Base-by-base conservation (phyloP, 495 filamentous ascomycete genomes). In the Echria macrotheca region DNA sequence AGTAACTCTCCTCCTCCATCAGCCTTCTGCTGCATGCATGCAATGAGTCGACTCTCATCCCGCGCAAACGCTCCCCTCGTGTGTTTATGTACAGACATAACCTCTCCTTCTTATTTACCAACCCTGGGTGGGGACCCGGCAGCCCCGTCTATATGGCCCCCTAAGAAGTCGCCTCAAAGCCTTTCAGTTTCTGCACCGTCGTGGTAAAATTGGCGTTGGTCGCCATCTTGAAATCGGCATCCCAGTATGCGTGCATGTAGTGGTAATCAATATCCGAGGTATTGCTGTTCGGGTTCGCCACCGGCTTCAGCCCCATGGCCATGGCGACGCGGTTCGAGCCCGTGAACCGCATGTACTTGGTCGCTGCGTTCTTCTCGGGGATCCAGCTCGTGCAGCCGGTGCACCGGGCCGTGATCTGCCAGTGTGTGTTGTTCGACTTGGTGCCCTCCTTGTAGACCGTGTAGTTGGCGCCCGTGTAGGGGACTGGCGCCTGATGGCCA, bases 391-490 rank as follows among this genome's bases (percentile, higher is more conserved):
- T 69, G 61, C 70, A 72, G 6, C 71, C 71, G 15, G 55, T 59
- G 56, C 70, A 73, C 36, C 65, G 61, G 21, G 66, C 65, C 4
- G 68, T 71, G 46, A 69, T 50, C 35, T 73, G 70, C 70, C 68
- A 73, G 52, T 73, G 71, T 1, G 70, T 72, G 18, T 54, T 42
- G 59, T 73, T 75, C 50, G 40, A 53, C 49, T 64, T 65, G 38
- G 63, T 68, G 7, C 61, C 64, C 12, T 57, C 60, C 49, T 50
- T 60, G 47, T 69, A 61, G 5, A 72, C 9, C 9, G 66, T 62
- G 50, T 62, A 49, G 10, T 53, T 41, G 4, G 67, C 60, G 42
- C 56, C 60, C 5, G 54, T 38, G 56, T 66, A 70, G 0, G 57
- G 8, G 8, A 51, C 26, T 0, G 71, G 71, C 0, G 54, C 42